phyloP scores from a whole-genome alignment of 164 flowering plant genomes.

The Taxillus chinensis region DNA sequence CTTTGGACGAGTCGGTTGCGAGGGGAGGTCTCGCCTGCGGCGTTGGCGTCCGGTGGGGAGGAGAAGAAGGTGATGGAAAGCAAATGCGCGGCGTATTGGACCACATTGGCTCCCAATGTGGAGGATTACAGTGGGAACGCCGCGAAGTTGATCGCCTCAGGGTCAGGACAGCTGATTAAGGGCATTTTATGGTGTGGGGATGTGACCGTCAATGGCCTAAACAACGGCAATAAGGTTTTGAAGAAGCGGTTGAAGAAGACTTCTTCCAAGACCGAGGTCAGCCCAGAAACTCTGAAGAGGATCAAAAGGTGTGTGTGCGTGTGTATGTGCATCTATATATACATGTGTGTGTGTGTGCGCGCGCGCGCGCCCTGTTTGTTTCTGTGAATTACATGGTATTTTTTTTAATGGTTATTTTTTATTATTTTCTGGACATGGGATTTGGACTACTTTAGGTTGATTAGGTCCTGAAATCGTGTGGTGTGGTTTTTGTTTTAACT shows the following conservation, averaged over 20 bases:
- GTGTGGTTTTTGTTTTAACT: not conserved
- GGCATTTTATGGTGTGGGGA: conserved; percentile 98
- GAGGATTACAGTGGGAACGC: conserved; percentile 74
- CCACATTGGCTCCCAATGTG: conserved; percentile 91
- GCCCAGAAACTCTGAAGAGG: conserved; percentile 52
- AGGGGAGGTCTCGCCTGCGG: conserved; percentile 44
- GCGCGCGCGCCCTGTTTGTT: too few species aligned
- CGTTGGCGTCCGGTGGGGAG: conserved; percentile 31
- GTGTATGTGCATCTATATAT: too few species aligned
- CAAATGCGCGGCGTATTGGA: conserved; percentile 74
- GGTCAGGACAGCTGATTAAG: conserved; percentile 69
- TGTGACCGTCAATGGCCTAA: conserved; percentile 78
- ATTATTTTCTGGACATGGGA: too few species aligned
- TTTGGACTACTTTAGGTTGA: too few species aligned
- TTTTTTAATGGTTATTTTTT: too few species aligned
- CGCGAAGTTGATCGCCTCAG: conserved; percentile 66
- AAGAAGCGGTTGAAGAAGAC: conserved; percentile 41
- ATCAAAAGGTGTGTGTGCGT: conserved; percentile 45
- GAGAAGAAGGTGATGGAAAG: conserved; percentile 60
- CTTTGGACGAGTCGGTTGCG: conserved; percentile 34
- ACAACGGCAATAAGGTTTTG: conserved; percentile 65
- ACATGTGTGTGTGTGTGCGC: too few species aligned
- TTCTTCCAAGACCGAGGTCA: conserved; percentile 27
- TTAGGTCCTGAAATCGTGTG: too few species aligned
- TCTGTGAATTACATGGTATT: too few species aligned